These are phyloP conservation scores for Chytriomyces sp. DNA, from an alignment of 192 early-diverging fungal genomes.

Conservation along the genomic window DNA sequence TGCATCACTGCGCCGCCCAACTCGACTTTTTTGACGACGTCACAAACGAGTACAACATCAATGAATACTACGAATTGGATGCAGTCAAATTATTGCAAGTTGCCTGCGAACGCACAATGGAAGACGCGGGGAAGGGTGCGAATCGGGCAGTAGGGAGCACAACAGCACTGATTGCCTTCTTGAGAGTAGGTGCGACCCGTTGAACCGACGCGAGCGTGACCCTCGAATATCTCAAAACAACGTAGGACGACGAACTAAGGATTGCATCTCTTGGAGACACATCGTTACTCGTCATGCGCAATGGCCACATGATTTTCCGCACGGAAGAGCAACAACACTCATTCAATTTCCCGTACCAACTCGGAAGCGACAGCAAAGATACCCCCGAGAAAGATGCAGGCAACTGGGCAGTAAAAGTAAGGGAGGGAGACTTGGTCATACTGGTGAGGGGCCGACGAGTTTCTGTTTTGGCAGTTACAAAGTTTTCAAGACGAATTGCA, in stretches of 20 bases:
- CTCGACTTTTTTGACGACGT: conserved; percentile 85
- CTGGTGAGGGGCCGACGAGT: conserved; percentile 35
- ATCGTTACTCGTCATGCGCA: conserved; percentile 84
- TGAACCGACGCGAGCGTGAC: neutral
- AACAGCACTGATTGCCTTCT: conserved; percentile 84
- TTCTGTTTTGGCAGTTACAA: neutral
- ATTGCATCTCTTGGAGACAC: conserved; percentile 96
- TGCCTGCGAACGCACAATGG: conserved; percentile 74
- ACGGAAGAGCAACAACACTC: conserved; percentile 98
- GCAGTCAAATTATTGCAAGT: conserved; percentile 81
- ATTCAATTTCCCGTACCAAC: conserved; percentile 97
- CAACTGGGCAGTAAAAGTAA: conserved; percentile 78
- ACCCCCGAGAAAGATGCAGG: conserved; percentile 77
- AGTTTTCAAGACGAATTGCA: too few relatives aligned
- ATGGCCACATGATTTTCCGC: conserved; percentile 85
- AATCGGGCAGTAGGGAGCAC: conserved; percentile 86
- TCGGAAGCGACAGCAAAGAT: conserved; percentile 85
- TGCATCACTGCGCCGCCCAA: conserved; percentile 88
- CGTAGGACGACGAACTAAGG: conserved; percentile 83
- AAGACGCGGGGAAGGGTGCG: conserved; percentile 63
- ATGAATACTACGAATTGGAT: conserved; percentile 76
- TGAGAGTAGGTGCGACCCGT: conserved; percentile 55
- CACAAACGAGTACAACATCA: conserved; percentile 64
- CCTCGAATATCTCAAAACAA: neutral
- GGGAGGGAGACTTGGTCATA: conserved; percentile 91